Conservation (phyloP, 169 alveolate genomes). For the Eimeria acervulina region DNA sequence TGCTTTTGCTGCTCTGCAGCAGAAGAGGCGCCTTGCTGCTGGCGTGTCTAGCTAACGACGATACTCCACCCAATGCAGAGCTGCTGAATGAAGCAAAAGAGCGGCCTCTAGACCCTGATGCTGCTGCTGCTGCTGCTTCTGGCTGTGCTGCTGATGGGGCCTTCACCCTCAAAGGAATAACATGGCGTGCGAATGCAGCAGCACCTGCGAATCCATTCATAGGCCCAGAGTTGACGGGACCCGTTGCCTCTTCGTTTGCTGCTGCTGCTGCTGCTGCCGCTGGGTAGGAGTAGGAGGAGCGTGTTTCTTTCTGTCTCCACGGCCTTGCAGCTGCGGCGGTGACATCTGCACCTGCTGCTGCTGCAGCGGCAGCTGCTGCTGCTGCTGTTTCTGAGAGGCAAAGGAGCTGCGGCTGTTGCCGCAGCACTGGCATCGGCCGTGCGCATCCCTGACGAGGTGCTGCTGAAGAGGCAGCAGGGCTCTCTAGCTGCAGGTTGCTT, state of each 20-base stretch:
- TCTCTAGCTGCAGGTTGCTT: not conserved
- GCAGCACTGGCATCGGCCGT: not conserved
- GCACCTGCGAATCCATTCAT: not conserved
- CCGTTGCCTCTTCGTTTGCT: not conserved
- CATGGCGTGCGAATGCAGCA: constrained; percentile 4
- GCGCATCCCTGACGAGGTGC: not conserved
- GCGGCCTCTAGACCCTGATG: constrained; percentile 1
- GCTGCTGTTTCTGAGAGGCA: not conserved
- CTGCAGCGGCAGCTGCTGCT: constrained; percentile 14
- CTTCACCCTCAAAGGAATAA: not conserved
- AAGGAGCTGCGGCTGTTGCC: not conserved
- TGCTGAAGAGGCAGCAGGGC: not conserved
- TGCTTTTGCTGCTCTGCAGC: constrained; percentile 31
- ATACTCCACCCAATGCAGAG: not conserved
- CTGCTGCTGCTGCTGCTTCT: too few species aligned
- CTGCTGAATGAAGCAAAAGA: not conserved
- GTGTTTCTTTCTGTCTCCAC: too few species aligned
- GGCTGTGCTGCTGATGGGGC: not conserved
- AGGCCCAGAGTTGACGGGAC: not conserved
- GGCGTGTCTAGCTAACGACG: not conserved
- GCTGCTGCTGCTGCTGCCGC: not conserved
- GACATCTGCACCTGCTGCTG: not conserved
- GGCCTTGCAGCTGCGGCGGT: too few species aligned
- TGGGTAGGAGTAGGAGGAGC: too few species aligned
- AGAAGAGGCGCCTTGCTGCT: constrained; percentile 33